Evolutionary conservation across 257 asterid genomes (phyloP), one percentile per base, ranked within the genome.

Genomic region (Catharanthus roseus): DNA sequence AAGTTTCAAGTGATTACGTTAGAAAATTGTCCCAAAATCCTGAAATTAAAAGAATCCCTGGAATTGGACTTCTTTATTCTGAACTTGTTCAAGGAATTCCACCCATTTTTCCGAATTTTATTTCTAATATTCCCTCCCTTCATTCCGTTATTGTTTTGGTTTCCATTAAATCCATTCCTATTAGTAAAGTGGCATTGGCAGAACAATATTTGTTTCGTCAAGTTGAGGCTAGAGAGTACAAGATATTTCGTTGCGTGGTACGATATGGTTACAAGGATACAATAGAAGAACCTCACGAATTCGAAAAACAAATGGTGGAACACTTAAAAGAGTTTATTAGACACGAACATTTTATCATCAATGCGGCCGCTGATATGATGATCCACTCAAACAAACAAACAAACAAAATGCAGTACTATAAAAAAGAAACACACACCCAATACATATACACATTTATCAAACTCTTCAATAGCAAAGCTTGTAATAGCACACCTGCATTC

Each of bases 71-170:
- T 18, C 65, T 88, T 0, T 90, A 90, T 64, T 90, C 93, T 0
- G 91, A 86, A 19, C 79, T 90, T 0, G 97, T 88, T 0, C 93
- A 90, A 31, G 96, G 93, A 2, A 86, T 90, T 63, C 96, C 95
- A 0, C 97, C 93, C 0, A 88, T 90, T 23, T 86, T 88, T 33
- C 77, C 88, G 2, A 95, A 88, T 41, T 90, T 84, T 56, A 74
- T 86, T 15, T 50, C 86, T 8, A 90, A 88, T 39, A 39, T 90
- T 0, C 90, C 95, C 0, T 83, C 91, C 0, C 75, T 88, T 19
- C 91, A 90, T 42, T 86, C 95, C 0, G 83, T 90, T 5, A 47
- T 85, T 0, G 90, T 90, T 3, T 69, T 90, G 41, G 91, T 90
- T 47, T 90, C 97, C 6, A 84, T 90, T 12, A 90, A 90, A 78